Percentiles rank a stretch among this genome's conserved stretches.
phyloP scores from a whole-genome alignment of 495 filamentous ascomycete genomes.

The Penicillium ucsense region DNA sequence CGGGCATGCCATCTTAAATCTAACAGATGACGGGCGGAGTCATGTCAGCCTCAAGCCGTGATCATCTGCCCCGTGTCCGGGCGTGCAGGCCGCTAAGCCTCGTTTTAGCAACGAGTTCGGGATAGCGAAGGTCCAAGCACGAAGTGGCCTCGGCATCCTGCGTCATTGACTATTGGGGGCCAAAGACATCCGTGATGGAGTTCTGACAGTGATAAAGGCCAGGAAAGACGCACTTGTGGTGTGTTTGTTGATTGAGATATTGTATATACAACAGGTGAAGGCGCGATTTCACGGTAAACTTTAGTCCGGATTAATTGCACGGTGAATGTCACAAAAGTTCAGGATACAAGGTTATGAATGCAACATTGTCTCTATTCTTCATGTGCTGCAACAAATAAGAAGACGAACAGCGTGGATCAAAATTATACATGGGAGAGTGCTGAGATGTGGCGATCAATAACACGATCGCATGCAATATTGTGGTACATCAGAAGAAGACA shows the following conservation, averaged over 20 bases:
- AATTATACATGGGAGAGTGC: constrained; percentile 4
- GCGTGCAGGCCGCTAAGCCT: constrained; percentile 5
- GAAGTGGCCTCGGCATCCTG: neutral
- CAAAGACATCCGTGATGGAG: neutral
- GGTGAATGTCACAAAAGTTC: constrained; percentile 1
- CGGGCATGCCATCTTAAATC: constrained; percentile 4
- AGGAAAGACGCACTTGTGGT: too few species aligned
- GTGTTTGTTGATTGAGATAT: constrained; percentile 1
- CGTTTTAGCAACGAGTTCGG: constrained; percentile 5
- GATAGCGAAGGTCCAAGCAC: constrained; percentile 17
- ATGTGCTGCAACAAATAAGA: constrained; percentile 20
- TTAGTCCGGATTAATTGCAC: too few species aligned
- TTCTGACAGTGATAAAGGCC: too few species aligned
- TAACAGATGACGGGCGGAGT: neutral
- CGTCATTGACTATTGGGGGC: neutral
- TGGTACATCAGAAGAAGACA: constrained; percentile 8
- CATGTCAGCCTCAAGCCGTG: constrained; percentile 14
- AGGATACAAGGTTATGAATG: constrained; percentile 4
- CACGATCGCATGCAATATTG: constrained; percentile 19
- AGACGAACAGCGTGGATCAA: constrained; percentile 12
- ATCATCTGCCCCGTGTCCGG: constrained; percentile 12
- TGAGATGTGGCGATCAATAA: constrained; percentile 7
- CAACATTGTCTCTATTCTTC: constrained; percentile 19
- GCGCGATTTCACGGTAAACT: constrained; percentile 7
- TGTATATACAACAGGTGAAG: constrained; percentile 7